Evolutionary conservation across 129 eudicot species (phyloP), one percentile per base, ranked within the genome.

Genomic region (Calendula officinalis): DNA sequence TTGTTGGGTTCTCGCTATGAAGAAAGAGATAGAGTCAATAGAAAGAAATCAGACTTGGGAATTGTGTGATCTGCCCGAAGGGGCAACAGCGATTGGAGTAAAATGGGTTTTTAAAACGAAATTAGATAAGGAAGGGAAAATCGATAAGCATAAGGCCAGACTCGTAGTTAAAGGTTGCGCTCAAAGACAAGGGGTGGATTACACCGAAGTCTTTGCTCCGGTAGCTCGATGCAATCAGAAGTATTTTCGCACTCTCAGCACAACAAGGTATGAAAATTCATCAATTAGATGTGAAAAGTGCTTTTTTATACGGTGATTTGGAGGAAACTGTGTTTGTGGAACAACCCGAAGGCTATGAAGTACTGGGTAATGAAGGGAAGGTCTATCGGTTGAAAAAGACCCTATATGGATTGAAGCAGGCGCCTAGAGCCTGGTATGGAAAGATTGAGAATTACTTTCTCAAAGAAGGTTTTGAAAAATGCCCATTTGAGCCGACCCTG

Each of bases 401-500:
- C 1, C 2, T 22, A 22, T 22, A 22, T 22, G 30, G 30, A 0
- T 22, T 22, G 30, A 22, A 22, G 30, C 30, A 22, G 30, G 30
- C 30, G 2, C 60, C 41, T 3, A 8, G 16, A 2, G 60, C 60
- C 8, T 55, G 60, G 40, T 55, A 55, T 9, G 60, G 41, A 14
- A 9, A 40, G 3, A 55, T 55, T 5, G 60, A 55, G 33, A 27
- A 5, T 12, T 10, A 32, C 30, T 55, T 55, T 10, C 3, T 33
- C 7, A 55, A 55, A 7, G 58, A 17, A 14, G 58, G 58, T 0
- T 52, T 52, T 36, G 5, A 52, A 52, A 52, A 52, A 22, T 55
- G 60, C 30, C 60, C 41, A 8, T 33, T 30, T 33, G 60, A 55
- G 60, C 60, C 60, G 8, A 55, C 60, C 8, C 16, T 55, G 41